Evolutionary conservation across 2,329 filamentous ascomycete genomes (phyloP).

Genomic region (Talaromyces sp.): DNA sequence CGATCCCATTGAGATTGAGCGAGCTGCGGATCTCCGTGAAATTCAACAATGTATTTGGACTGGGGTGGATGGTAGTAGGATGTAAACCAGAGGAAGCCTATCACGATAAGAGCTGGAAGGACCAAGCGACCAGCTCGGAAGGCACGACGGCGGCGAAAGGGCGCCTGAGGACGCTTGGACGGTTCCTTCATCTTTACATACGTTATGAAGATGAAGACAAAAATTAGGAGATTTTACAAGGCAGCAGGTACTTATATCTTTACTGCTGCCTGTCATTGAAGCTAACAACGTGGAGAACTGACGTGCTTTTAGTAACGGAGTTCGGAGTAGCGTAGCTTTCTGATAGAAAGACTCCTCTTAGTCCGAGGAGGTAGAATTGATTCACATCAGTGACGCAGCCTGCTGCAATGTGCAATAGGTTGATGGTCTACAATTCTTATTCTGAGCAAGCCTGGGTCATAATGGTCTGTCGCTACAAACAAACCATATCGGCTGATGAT

Average conservation of each 20-base stretch:
- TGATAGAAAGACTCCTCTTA: too few relatives aligned
- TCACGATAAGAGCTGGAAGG: slow-evolving; percentile 7
- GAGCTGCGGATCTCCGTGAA: slow-evolving; percentile 11
- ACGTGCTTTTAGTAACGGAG: slow-evolving; percentile 8
- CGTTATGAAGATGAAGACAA: neutral
- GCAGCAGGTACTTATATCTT: neutral
- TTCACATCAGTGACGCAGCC: too few relatives aligned
- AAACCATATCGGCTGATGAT: too few relatives aligned
- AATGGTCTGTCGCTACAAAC: too few relatives aligned
- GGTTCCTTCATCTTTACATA: neutral
- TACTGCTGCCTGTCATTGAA: neutral
- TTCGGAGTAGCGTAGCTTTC: neutral
- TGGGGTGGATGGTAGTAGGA: slow-evolving; percentile 9
- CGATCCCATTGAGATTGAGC: slow-evolving; percentile 13
- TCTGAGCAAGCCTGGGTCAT: too few relatives aligned
- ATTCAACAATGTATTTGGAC: slow-evolving; percentile 14
- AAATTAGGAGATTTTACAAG: neutral
- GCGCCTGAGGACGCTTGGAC: neutral
- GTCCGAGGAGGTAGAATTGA: too few relatives aligned
- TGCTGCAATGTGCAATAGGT: too few relatives aligned
- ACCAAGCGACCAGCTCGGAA: slow-evolving; percentile 6
- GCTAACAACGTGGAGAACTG: slow-evolving; percentile 2
- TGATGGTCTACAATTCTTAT: too few relatives aligned
- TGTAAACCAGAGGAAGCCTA: slow-evolving; percentile 11
- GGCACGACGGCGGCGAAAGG: slow-evolving; percentile 7